Evolutionary conservation across 2,329 filamentous ascomycete species (phyloP), one percentile per base, ranked within the genome.

Genomic region (Pseudogymnoascus sp.): DNA sequence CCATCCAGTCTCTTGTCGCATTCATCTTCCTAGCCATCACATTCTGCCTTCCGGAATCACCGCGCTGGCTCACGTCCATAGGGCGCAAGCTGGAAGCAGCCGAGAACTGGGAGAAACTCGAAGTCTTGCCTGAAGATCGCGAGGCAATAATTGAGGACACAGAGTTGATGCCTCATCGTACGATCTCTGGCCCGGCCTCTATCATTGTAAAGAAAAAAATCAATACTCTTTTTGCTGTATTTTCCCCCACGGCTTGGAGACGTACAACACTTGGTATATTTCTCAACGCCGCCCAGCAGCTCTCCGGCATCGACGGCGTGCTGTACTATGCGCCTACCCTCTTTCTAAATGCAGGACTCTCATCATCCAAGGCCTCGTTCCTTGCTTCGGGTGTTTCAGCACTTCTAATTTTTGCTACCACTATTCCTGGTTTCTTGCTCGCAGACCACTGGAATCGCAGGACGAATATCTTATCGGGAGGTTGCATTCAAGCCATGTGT

Each of bases 231-330:
- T 53, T 70, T 0, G 67, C 66, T 14, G 67, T 72, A 1, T 77
- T 77, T 66, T 70, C 70, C 6, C 73, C 75, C 53, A 76, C 77
- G 10, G 80, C 80, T 13, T 76, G 80, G 19, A 73, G 74, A 4
- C 76, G 78, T 2, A 84, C 82, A 0, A 71, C 77, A 0, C 72
- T 86, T 16, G 83, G 79, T 0, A 75, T 83, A 0, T 86, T 86
- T 65, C 71, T 86, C 61, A 79, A 87, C 70, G 79, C 76, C 1
- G 83, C 86, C 77, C 78, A 83, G 33, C 85, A 88, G 67, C 73
- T 87, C 0, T 82, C 77, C 29, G 84, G 85, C 0, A 87, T 87
- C 60, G 85, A 88, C 66, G 85, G 82, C 0, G 79, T 87, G 4
- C 76, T 86, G 24, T 87, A 85, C 64, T 88, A 88, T 64, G 83